Base-by-base conservation (phyloP, 78 protist species). In the Speleostelium caveatum region DNA sequence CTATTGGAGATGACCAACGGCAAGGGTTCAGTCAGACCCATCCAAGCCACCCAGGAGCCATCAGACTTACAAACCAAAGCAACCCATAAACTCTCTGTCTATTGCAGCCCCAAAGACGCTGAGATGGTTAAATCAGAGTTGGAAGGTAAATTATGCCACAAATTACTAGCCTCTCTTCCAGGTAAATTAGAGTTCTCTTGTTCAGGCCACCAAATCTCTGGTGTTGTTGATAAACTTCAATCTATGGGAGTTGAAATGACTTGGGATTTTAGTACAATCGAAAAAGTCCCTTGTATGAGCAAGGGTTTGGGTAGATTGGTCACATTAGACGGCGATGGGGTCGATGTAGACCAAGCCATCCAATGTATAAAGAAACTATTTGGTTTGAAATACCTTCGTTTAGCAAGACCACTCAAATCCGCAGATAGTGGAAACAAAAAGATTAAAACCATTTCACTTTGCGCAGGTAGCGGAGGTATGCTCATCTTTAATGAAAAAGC, bases 381-480 rank as follows among this genome's bases (percentile, higher is more conserved):
- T 60, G 76, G 61, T 4, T 4, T 93, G 4, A 32, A 72, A 60
- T 45, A 86, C 62, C 39, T 93, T 49, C 38, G 96, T 30, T 32
- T 93, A 1, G 93, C 77, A 26, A 35, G 33, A 26, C 86, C 93
- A 56, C 60, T 62, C 14, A 30, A 10, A 36, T n/a, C n/a, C n/a
- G 72, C 22, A 16, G 74, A 69, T 28, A 14, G 41, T 51, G 24
- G 16, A 60, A 45, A 38, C 16, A 35, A 28, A 71, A 72, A 28
- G n/a, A 67, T 91, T 41, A 67, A 68, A 75, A 59, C 78, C 12
- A 73, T 89, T 39, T 90, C 96, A 0, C 63, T 94, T 38, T 90
- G 94, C 45, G 96, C 95, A 14, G 96, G 96, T 30, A 75, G 93
- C 45, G 96, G 96, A 41, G 86, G 66, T 10, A 24, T 71, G 0